phyloP scores from a whole-genome alignment of 257 asterid genomes.

The Jaltomata sinuosa region DNA sequence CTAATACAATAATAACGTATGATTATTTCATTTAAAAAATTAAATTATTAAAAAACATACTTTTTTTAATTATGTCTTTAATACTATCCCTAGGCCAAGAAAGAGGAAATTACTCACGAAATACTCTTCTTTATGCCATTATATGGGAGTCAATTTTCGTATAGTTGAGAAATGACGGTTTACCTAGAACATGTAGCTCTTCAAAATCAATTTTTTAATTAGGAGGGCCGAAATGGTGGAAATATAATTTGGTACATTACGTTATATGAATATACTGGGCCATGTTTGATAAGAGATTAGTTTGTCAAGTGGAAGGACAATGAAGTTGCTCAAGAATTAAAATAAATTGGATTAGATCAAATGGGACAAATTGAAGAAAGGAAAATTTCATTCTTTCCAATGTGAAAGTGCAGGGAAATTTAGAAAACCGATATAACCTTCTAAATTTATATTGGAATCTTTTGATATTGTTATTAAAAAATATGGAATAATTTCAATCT shows the following conservation, averaged over 20 bases:
- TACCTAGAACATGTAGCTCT: neutral
- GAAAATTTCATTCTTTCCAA: slow-evolving; percentile 6
- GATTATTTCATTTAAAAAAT: too few relatives aligned
- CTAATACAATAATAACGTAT: too few relatives aligned
- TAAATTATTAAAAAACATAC: too few relatives aligned
- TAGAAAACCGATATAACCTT: slow-evolving; percentile 11
- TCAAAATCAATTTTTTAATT: neutral
- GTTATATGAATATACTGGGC: neutral
- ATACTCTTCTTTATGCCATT: neutral
- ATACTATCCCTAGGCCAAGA: too few relatives aligned
- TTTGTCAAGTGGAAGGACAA: neutral
- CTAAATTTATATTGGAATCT: slow-evolving; percentile 23
- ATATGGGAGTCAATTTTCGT: neutral
- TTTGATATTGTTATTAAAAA: slow-evolving; percentile 26
- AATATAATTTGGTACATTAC: neutral
- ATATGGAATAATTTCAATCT: slow-evolving; percentile 12
- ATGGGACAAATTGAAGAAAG: neutral
- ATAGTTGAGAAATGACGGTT: neutral
- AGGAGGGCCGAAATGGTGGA: neutral
- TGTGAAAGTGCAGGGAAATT: slow-evolving; percentile 35
- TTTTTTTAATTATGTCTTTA: too few relatives aligned
- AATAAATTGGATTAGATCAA: neutral
- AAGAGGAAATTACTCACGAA: neutral
- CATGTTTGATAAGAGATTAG: neutral
- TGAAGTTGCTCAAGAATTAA: neutral